Evolutionary conservation across 2,329 filamentous ascomycete genomes (phyloP).

Genomic region (Colletotrichum plurivorum): DNA sequence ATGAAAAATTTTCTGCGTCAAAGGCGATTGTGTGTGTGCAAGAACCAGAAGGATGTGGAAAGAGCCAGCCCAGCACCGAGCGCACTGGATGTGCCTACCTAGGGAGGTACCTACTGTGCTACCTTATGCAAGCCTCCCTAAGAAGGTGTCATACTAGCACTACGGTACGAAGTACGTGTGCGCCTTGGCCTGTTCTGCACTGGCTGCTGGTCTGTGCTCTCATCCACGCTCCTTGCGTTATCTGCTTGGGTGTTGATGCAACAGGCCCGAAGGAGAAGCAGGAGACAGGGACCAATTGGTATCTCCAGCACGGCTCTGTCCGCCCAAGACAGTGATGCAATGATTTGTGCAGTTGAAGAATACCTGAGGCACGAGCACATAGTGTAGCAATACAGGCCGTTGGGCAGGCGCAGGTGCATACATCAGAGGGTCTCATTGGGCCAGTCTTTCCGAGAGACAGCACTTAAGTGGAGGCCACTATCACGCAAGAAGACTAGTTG

Average conservation of each 20-base stretch:
- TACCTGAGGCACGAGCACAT: slow-evolving; percentile 38
- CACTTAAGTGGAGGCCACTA: background rate
- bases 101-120: no score
- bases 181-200: background rate
- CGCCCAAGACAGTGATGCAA: slow-evolving; percentile 30
- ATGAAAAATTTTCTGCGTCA: slow-evolving; percentile 40
- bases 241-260: slow-evolving; percentile 18
- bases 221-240: slow-evolving; percentile 7
- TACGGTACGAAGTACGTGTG: slow-evolving; percentile 1
- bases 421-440: background rate
- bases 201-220: slow-evolving; percentile 6
- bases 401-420: background rate
- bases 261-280: background rate
- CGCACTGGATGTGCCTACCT: no score
- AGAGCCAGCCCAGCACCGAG: background rate
- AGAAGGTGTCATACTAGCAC: no score
- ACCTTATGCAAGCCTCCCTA: slow-evolving; percentile 9
- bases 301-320: slow-evolving; percentile 13
- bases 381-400: no score
- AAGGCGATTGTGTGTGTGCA: slow-evolving; percentile 26
- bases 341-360: slow-evolving; percentile 30
- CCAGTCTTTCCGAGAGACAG: slow-evolving; percentile 14
- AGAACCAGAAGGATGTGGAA: background rate
- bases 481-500: slow-evolving; percentile 24
- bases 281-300: background rate